Percentiles rank a stretch among this genome's conserved stretches.
phyloP scores from a whole-genome alignment of 768 basidiomycete species.

The Mycena vulgaris region DNA sequence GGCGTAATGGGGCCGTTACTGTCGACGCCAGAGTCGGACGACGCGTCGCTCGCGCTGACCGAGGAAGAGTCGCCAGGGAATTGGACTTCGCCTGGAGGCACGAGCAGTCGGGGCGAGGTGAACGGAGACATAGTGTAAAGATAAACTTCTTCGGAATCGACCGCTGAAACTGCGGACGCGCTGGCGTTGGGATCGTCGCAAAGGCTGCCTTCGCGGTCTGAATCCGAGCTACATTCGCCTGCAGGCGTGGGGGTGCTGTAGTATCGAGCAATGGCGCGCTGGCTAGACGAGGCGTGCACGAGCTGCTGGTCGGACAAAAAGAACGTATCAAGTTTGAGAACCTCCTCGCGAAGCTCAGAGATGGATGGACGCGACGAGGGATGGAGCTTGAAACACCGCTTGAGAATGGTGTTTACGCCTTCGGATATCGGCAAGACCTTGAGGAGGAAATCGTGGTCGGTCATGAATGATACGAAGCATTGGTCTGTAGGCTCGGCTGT shows the following conservation, averaged over 20 bases:
- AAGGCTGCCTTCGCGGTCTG: slow-evolving; percentile 19
- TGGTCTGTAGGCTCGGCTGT: slow-evolving; percentile 77
- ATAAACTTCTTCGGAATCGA: slow-evolving; percentile 56
- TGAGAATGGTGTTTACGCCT: slow-evolving; percentile 76
- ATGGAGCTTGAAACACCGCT: slow-evolving; percentile 79
- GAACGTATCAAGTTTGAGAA: slow-evolving; percentile 73
- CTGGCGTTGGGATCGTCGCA: slow-evolving; percentile 17
- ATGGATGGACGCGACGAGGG: slow-evolving; percentile 76
- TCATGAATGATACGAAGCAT: slow-evolving; percentile 75
- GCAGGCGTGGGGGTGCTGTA: slow-evolving; percentile 35
- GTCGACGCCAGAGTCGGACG: slow-evolving; percentile 21
- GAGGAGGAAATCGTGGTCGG: slow-evolving; percentile 74
- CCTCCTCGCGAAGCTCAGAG: slow-evolving; percentile 68
- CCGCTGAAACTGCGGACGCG: slow-evolving; percentile 37
- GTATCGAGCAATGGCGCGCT: slow-evolving; percentile 40
- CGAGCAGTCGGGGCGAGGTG: slow-evolving; percentile 44
- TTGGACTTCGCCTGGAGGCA: slow-evolving; percentile 25
- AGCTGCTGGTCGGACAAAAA: slow-evolving; percentile 70
- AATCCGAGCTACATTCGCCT: slow-evolving; percentile 18
- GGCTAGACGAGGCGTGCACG: slow-evolving; percentile 40
- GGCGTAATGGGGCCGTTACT: slow-evolving; percentile 60
- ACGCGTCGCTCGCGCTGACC: slow-evolving; percentile 33
- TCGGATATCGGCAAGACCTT: slow-evolving; percentile 81
- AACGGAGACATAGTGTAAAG: slow-evolving; percentile 51
- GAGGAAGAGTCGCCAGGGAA: slow-evolving; percentile 34